Evolutionary conservation across 805 yeast genomes (phyloP).

Genomic region (Metschnikowia borealis): DNA sequence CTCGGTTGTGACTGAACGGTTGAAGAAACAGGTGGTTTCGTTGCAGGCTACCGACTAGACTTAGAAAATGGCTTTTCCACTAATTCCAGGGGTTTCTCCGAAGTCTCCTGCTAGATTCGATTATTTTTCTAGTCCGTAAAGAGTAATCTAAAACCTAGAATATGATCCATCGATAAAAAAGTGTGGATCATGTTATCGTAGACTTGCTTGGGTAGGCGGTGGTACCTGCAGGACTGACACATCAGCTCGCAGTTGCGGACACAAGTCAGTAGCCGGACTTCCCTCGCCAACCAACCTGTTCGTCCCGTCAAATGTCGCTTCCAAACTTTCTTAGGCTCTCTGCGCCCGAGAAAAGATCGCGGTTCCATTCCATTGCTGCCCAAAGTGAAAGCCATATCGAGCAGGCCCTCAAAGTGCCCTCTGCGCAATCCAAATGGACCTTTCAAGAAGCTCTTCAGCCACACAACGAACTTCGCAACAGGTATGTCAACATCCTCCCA

Average conservation of each 20-base stretch:
- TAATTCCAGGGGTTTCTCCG: too few species aligned
- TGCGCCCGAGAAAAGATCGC: conserved; percentile 6
- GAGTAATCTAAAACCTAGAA: too few species aligned
- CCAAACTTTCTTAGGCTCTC: conserved; percentile 9
- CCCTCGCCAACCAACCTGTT: not conserved
- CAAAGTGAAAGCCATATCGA: conserved; percentile 10
- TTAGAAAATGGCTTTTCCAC: not conserved
- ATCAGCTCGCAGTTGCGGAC: conserved; percentile 1
- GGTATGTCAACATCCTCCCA: conserved; percentile 63
- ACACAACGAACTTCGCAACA: conserved; percentile 29
- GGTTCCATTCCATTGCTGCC: conserved; percentile 7
- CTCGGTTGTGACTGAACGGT: conserved; percentile 26
- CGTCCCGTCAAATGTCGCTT: not conserved
- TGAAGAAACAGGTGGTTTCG: conserved; percentile 19
- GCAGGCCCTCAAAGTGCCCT: conserved; percentile 9
- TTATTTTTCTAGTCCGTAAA: too few species aligned
- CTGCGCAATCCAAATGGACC: conserved; percentile 9
- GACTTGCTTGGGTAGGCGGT: not conserved
- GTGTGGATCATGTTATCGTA: not conserved
- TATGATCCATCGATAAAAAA: too few species aligned
- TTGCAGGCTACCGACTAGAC: not conserved
- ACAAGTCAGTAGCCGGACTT: not conserved
- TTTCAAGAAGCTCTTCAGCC: conserved; percentile 8
- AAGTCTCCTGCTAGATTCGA: too few species aligned
- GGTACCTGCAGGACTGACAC: not conserved